These are phyloP conservation scores for Aspergillus piperis DNA, from an alignment of 2,329 filamentous ascomycete species.

Conservation along the genomic window DNA sequence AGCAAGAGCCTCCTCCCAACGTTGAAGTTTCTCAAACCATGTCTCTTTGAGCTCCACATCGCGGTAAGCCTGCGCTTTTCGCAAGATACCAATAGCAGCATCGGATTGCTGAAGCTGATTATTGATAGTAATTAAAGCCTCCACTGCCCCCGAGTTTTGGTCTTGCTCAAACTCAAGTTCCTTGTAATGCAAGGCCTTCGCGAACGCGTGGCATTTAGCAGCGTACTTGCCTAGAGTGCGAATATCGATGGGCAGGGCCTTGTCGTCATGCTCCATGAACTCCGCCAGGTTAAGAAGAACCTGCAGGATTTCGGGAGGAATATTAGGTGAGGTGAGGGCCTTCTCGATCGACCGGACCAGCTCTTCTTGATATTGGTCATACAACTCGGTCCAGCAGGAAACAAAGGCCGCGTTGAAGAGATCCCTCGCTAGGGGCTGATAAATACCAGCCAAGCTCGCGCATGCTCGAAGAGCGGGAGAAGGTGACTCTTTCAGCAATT, in stretches of 20 bases:
- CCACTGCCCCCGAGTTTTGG: conserved; percentile 91
- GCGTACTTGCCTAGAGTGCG: conserved; percentile 91
- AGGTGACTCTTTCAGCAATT: conserved; percentile 89
- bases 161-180: conserved; percentile 98
- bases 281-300: conserved; percentile 94
- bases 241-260: conserved; percentile 96
- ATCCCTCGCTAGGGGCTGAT: conserved; percentile 86
- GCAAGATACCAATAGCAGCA: conserved; percentile 94
- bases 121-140: conserved; percentile 98
- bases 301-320: conserved; percentile 92
- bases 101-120: conserved; percentile 99
- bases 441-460: conserved; percentile 84
- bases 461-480: conserved; percentile 94
- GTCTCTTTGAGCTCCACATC: conserved; percentile 97
- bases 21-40: conserved; percentile 97
- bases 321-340: conserved; percentile 90
- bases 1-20: conserved; percentile 94
- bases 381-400: conserved; percentile 97
- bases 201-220: conserved; percentile 94
- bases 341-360: conserved; percentile 94
- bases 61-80: conserved; percentile 92
- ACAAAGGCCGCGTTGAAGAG: conserved; percentile 99
- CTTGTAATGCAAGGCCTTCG: conserved; percentile 98
- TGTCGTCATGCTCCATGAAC: conserved; percentile 99
- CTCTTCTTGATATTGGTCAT: conserved; percentile 95